Evolutionary conservation across 805 yeast genomes (phyloP), one percentile per base, ranked within the genome.

Genomic region (Saccharomycopsis microspora): DNA sequence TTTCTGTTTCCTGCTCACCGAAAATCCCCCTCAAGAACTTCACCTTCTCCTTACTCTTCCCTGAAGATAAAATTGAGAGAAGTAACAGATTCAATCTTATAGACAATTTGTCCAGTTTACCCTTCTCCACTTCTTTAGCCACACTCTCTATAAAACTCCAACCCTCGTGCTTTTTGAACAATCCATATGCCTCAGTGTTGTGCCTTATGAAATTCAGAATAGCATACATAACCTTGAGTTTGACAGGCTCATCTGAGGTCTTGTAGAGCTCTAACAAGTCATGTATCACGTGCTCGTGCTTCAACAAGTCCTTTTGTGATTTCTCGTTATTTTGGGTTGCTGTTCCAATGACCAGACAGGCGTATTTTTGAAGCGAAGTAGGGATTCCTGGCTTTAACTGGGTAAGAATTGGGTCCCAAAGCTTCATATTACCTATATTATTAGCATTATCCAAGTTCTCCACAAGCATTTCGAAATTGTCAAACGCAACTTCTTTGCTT

Each of bases 381-480:
- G 67, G 66, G 19, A 19, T 19, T 5, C 67, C 64, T 34, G 66
- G 66, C 32, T 67, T 65, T 44, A 88, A 66, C 45, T 74, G 73
- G 1, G 63, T 60, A n/a, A 87, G 67, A 40, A 89, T 61, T 3
- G 80, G 69, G 28, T 72, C 77, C 98, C 97, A 93, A 53, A 88
- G 71, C 54, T 78, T 76, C 69, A 89, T 60, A 57, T 82, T 84
- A 54, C 85, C 90, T 55, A 90, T 80, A 58, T 87, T 87, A 64
- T 90, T 89, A 29, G 97, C 97, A 62, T 93, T 93, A 63, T 93
- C 97, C 51, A 90, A 64, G 58, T 88, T 88, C 60, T 90, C 97
- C 43, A 93, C 82, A 45, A 90, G 69, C 90, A 89, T 87, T 62
- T 90, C 96, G 58, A 90, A 83, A 61, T 87, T 86, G 55, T 90